Conservation (phyloP, 2,329 filamentous ascomycete species). For the Colletotrichum liriopes region DNA sequence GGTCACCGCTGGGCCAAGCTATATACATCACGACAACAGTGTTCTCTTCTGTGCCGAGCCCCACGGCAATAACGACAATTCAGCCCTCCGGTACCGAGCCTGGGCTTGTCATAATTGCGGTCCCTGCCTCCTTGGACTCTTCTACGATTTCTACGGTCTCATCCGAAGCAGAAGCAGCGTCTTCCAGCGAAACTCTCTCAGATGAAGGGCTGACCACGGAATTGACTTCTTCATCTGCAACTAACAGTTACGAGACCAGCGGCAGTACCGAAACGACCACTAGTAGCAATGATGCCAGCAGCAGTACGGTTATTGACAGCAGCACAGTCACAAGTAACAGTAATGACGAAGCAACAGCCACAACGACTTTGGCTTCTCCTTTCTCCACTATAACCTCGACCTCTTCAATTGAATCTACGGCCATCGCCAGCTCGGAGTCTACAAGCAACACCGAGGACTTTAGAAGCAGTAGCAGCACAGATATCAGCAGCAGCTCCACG, state of each 20-base stretch:
- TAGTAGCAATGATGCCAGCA: neutral
- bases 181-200: neutral
- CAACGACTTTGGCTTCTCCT: neutral
- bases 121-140: neutral
- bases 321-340: neutral
- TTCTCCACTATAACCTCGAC: neutral
- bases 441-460: neutral
- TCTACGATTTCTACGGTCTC: neutral
- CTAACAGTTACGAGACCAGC: neutral
- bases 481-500: neutral
- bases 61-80: neutral
- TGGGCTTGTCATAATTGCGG: slow-evolving; percentile 4
- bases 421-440: neutral
- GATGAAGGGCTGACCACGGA: neutral
- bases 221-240: neutral
- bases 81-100: neutral
- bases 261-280: neutral
- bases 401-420: no score
- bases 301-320: no score
- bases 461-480: neutral
- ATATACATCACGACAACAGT: neutral
- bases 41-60: neutral
- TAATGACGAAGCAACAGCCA: no score
- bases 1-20: neutral
- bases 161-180: neutral